Evolutionary conservation across 306 rosid species (phyloP), one percentile per base, ranked within the genome.

Genomic region (Rosa multiflora): DNA sequence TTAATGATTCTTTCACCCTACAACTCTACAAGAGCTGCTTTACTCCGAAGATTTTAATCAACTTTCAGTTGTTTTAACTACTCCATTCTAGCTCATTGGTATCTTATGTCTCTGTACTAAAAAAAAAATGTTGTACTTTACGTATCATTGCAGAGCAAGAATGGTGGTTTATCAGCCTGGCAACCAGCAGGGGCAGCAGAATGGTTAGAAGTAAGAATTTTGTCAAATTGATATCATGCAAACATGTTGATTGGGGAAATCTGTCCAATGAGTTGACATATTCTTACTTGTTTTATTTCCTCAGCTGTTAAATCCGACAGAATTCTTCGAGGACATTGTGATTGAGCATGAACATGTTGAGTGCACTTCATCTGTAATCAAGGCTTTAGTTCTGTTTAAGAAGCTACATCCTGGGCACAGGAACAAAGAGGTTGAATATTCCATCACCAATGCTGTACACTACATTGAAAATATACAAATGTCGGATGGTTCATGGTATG

Each of bases 141-240:
- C 6, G 23, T 20, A 43, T 23, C 52, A 21, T 39, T 80, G 75
- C 64, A 92, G 97, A 86, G 94, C 81, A 85, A 87, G 70, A 88
- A 82, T 10, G 97, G 97, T 29, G 94, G 97, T 44, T 76, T 90
- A 58, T 12, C 91, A 6, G 86, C 52, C 52, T 48, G 52, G 52
- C 10, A 48, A 48, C 52, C 52, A 48, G 52, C 52, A 10, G 14
- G 52, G 72, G 91, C 81, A 23, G 83, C 79, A 79, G 83, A 89
- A 0, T 91, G 93, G 96, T 80, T 91, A 49, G 96, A 90, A 84
- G 95, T 90, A 81, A 81, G 91, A 21, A 63, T 53, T 10, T 67
- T 40, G 52, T 53, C 56, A 32, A 43, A 35, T 9, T 44, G 21
- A 47, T 8, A n/a, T 49, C 20, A 53, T 43, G 8, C 2, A 12